A percentile compares a stretch with the other conserved stretches of the same genome.
phyloP scores from a whole-genome alignment of 768 basidiomycete genomes.

The Auriscalpium microsporum region DNA sequence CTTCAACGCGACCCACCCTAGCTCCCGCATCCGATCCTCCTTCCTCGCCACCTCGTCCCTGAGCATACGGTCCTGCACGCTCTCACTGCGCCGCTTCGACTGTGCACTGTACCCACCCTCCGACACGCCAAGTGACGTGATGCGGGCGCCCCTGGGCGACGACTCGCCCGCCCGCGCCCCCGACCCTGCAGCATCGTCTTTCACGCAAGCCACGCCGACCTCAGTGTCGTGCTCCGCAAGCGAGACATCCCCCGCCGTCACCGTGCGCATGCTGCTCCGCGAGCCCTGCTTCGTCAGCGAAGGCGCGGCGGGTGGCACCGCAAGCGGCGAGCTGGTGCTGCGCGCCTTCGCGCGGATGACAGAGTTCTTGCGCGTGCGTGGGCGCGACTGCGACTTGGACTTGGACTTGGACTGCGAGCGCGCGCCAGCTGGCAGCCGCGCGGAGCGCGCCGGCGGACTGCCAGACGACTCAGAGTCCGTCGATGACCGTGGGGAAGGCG shows the following conservation, averaged over 20 bases:
- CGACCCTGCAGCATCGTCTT: background rate
- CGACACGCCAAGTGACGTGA: constrained; percentile 1
- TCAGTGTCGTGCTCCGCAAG: constrained; percentile 21
- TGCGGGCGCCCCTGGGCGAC: constrained; percentile 25
- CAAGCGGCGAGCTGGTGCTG: constrained; percentile 5
- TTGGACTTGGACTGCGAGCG: constrained; percentile 4
- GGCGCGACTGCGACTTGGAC: constrained; percentile 24
- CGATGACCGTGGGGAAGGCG: constrained; percentile 46
- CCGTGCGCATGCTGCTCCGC: constrained; percentile 62
- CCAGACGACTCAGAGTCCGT: constrained; percentile 49
- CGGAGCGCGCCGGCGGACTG: constrained; percentile 23
- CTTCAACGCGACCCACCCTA: background rate
- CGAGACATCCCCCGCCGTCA: constrained; percentile 46
- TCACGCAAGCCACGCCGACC: constrained; percentile 9
- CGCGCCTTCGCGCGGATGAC: constrained; percentile 4
- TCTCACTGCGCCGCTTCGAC: background rate
- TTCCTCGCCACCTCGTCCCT: background rate
- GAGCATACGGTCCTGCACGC: constrained; percentile 2
- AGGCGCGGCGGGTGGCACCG: constrained; percentile 15
- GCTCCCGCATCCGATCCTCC: background rate
- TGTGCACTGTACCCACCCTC: constrained; percentile 9
- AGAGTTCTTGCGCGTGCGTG: constrained; percentile 19
- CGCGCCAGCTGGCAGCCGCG: background rate
- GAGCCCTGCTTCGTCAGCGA: constrained; percentile 42
- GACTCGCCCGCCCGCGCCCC: background rate